phyloP scores from a whole-genome alignment of 305 asterid species.

The Fraxinus sp. region DNA sequence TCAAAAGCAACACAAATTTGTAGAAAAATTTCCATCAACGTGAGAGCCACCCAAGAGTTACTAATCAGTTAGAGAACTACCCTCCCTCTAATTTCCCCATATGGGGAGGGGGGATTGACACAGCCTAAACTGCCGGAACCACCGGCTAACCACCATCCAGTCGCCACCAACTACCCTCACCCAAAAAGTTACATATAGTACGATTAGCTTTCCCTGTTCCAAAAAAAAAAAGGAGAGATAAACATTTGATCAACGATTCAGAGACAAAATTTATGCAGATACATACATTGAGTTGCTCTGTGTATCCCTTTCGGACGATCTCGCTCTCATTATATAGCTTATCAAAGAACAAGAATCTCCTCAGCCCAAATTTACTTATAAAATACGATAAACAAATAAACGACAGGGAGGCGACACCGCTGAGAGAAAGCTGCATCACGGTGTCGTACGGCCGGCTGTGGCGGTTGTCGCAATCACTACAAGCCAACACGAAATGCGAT shows the following conservation, averaged over 20 bases:
- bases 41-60: not conserved
- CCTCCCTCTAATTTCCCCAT: not conserved
- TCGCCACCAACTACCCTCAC: not conserved
- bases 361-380: conserved; percentile 59
- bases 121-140: not conserved
- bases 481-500: conserved; percentile 69
- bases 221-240: not conserved
- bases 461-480: conserved; percentile 65
- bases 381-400: conserved; percentile 65
- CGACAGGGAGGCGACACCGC: conserved; percentile 63
- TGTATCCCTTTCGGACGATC: conserved; percentile 72
- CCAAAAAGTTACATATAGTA: conserved; percentile 4
- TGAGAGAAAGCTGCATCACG: conserved; percentile 84
- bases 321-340: conserved; percentile 85
- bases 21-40: not conserved
- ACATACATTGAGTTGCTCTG: conserved; percentile 65
- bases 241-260: not conserved
- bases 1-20: not conserved
- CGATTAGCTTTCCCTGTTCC: not conserved
- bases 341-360: conserved; percentile 83
- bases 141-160: no score
- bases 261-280: not conserved
- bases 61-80: not conserved
- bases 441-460: conserved; percentile 74
- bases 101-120: not conserved